phyloP scores from a whole-genome alignment of 306 rosid genomes.

The Inga oerstediana region DNA sequence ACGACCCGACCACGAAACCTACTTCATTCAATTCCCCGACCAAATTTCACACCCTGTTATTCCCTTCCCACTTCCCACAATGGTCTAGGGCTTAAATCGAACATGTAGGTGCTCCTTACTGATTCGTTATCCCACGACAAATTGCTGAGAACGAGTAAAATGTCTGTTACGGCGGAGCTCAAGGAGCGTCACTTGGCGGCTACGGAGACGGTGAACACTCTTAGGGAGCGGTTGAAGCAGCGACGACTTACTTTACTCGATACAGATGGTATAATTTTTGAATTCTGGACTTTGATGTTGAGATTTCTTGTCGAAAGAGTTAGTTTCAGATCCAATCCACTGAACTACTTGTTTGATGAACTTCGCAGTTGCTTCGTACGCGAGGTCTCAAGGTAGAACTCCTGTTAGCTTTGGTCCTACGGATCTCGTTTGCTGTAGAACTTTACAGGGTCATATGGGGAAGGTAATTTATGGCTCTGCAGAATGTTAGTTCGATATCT shows the following conservation, averaged over 20 bases:
- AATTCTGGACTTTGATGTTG: background rate
- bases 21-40: background rate
- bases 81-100: constrained; percentile 27
- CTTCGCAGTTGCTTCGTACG: constrained; percentile 69
- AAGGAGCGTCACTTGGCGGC: constrained; percentile 88
- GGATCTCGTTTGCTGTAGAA: constrained; percentile 97
- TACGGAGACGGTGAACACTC: constrained; percentile 75
- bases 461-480: constrained; percentile 52
- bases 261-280: constrained; percentile 55
- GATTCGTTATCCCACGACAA: background rate
- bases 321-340: constrained; percentile 37
- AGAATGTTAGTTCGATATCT: background rate
- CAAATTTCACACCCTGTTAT: background rate
- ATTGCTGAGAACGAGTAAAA: constrained; percentile 13
- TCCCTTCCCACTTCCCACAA: background rate
- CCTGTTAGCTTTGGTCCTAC: constrained; percentile 84
- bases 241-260: constrained; percentile 79
- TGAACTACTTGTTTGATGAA: constrained; percentile 16
- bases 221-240: constrained; percentile 74
- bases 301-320: background rate
- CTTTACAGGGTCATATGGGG: constrained; percentile 85
- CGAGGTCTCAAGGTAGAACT: constrained; percentile 70
- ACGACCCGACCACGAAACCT: background rate
- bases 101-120: background rate
- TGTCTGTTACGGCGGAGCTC: constrained; percentile 93